Base-by-base conservation (phyloP, 257 asterid species). In the Solanum piurae region DNA sequence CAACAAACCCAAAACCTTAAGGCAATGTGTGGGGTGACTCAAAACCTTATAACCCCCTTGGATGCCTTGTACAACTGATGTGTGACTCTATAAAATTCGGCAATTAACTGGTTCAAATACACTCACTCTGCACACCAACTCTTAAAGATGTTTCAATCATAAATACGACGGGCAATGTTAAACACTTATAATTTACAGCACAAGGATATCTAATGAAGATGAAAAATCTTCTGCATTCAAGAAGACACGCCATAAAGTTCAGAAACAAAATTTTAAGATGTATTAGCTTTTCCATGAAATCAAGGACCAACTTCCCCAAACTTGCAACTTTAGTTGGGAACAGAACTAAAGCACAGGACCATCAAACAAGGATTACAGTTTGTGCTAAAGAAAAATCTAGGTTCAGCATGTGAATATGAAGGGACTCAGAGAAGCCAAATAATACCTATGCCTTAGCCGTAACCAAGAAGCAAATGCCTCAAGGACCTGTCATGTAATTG, bases 401-500 rank as follows among this genome's bases (percentile, higher is more conserved):
- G 60, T 86, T 86, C 25, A 44, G 49, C 52, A 86, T 29, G 40
- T 49, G 69, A 72, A 37, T 46, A 71, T 37, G 86, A 83, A 46
- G 42, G 74, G 86, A 83, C 84, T 25, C 21, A 84, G 21, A 79
- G 84, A 87, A 77, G 87, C 88, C 88, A 84, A 75, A 40, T 9
- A 88, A 76, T 93, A 97, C 99, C 99, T 94, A 88, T 95, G 99
- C 90, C 98, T 94, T 88, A 96, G 93, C 84, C 99, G 98, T 86
- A 97, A 92, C 99, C 99, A 97, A 90, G 99, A 97, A 92, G 99
- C 95, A 94, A 97, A 97, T 69, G 97, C 99, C 92, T 97, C 99
- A 31, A 97, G 98, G 86, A 94, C 98, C 99, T 97, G 98, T 88
- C 85, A 84, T 72, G 88, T 89, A 84, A 87, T 86, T 42, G 72